Evolutionary conservation across 192 early-diverging fungal genomes (phyloP).

Genomic region (Coemansia sp.): DNA sequence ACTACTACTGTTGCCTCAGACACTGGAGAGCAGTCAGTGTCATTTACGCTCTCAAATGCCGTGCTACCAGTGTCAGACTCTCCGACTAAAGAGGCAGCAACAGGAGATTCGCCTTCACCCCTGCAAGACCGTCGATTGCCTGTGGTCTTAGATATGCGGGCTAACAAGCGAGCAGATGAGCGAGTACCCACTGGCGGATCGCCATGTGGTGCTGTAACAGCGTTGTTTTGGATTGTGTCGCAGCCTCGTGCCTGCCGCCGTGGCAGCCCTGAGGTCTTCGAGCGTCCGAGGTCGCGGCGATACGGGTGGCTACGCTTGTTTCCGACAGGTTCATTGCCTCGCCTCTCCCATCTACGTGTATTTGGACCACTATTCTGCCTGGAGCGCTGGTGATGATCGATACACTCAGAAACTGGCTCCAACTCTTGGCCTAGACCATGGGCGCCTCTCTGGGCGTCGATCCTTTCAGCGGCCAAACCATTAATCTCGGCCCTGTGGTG

Average conservation of each 20-base stretch:
- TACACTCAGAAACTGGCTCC: background rate
- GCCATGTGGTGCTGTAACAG: background rate
- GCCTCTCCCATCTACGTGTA: background rate
- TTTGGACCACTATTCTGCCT: background rate
- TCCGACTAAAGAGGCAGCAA: background rate
- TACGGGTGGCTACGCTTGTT: background rate
- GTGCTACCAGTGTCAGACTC: background rate
- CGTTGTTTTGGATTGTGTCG: background rate
- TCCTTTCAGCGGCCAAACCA: background rate
- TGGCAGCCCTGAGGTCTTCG: background rate
- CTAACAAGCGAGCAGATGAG: background rate
- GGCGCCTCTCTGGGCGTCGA: background rate
- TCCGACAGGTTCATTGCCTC: background rate
- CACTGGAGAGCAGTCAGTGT: background rate
- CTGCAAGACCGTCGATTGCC: background rate
- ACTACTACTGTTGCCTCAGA: background rate
- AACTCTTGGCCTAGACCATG: background rate
- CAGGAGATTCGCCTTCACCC: background rate
- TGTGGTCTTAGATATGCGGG: background rate
- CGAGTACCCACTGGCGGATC: background rate
- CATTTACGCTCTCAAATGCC: background rate
- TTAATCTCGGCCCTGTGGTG: background rate
- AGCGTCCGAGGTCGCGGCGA: background rate
- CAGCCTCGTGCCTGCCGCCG: background rate
- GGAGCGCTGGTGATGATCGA: background rate